Evolutionary conservation across 2,329 filamentous ascomycete species (phyloP), one percentile per base, ranked within the genome.

Genomic region (Colletotrichum scovillei): DNA sequence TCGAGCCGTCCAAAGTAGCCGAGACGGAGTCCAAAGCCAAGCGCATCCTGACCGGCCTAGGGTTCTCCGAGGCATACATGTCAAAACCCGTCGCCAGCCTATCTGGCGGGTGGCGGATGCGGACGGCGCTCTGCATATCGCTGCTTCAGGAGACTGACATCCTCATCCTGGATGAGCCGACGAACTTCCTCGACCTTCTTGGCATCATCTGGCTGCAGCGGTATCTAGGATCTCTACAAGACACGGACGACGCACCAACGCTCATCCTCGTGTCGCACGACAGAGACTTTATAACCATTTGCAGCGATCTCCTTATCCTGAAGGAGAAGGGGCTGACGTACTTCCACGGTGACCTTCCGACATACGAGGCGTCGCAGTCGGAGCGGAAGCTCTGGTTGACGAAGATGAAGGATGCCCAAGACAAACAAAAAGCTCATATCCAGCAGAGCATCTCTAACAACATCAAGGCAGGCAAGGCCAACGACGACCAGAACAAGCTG

Each of bases 181-280:
- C 94, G 42, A 97, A 97, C 79, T 97, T 94, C 79, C 88, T 97
- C 1, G 94, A 97, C 78, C 85, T 97, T 0, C 87, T 95, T 0
- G 94, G 93, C 1, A 95, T 97, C 70, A 90, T 97, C 69, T 97
- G 95, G 94, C 86, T 98, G 1, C 92, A 97, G 79, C 88, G 88
- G 14, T 92, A 95, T 78, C 88, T 97, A 11, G 85, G 88, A 49
- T 84, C 87, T 1, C 81, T 92, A 3, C 86, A 86, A 4, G 88
- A 90, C 24, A 81, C 81, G 0, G 83, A 86, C 0, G 82, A 86
- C 2, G 89, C 88, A 0, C 89, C 89, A 0, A 97, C 94, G 0
- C 86, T 97, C 1, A 86, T 97, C 19, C 85, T 97, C 1, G 94
- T 97, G 3, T 97, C 94, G 0, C 95, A 97, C 82, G 95, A 97